phyloP scores from a whole-genome alignment of 768 basidiomycete genomes.

The Suillus subluteus region DNA sequence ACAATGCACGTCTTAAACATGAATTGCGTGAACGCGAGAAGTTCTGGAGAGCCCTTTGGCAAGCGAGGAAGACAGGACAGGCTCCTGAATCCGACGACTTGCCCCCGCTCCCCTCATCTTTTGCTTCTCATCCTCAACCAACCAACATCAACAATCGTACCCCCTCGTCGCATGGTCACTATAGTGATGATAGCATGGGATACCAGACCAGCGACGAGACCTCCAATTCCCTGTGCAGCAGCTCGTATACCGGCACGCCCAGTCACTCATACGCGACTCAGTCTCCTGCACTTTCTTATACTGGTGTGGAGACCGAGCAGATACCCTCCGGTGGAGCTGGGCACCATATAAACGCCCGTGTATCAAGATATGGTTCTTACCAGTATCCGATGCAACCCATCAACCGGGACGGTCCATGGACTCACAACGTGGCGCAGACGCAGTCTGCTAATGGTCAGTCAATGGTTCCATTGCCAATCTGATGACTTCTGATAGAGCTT shows the following conservation, averaged over 20 bases:
- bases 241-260: conserved; percentile 46
- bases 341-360: conserved; percentile 43
- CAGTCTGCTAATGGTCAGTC: conserved; percentile 35
- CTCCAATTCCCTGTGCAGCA: conserved; percentile 43
- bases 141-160: conserved; percentile 38
- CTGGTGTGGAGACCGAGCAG: conserved; percentile 38
- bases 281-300: conserved; percentile 49
- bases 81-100: conserved; percentile 56
- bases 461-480: conserved; percentile 30
- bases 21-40: conserved; percentile 75
- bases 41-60: conserved; percentile 71
- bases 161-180: conserved; percentile 42
- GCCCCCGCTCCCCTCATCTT: conserved; percentile 50
- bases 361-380: conserved; percentile 58
- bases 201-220: conserved; percentile 56
- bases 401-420: conserved; percentile 34
- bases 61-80: conserved; percentile 61
- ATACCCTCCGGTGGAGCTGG: conserved; percentile 25
- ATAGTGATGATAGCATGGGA: conserved; percentile 44
- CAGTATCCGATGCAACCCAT: conserved; percentile 42
- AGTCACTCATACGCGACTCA: conserved; percentile 46
- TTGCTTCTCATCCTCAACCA: conserved; percentile 38
- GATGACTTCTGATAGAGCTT: conserved; percentile 40
- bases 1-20: conserved; percentile 65
- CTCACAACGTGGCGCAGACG: conserved; percentile 33